Percentiles rank a stretch among this genome's conserved stretches.
These are phyloP conservation scores for Hippophae rhamnoides DNA, from an alignment of 306 rosid species.

Conservation along the genomic window DNA sequence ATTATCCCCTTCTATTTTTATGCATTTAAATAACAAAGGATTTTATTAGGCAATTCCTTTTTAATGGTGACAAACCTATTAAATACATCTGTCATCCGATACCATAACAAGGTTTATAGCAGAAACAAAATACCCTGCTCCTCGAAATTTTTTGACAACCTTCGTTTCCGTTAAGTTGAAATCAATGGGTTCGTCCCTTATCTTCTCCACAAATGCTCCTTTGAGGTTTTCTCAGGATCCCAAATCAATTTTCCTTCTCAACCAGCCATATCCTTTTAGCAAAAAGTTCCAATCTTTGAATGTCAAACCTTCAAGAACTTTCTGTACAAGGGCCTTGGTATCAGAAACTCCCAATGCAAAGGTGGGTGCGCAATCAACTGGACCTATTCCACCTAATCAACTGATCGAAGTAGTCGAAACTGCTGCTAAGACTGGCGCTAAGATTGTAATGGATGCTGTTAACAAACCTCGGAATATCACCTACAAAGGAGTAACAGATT, in stretches of 20 bases:
- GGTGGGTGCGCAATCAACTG: constrained; percentile 59
- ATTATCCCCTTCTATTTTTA: too few relatives aligned
- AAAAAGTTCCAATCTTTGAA: constrained; percentile 16
- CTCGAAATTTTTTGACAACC: too few relatives aligned
- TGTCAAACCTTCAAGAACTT: constrained; percentile 22
- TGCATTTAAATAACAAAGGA: too few relatives aligned
- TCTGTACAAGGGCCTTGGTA: constrained; percentile 34
- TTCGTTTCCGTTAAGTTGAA: not conserved
- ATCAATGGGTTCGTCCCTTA: constrained; percentile 29
- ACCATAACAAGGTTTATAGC: too few relatives aligned
- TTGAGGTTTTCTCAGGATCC: constrained; percentile 22
- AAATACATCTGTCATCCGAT: too few relatives aligned
- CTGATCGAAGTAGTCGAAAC: constrained; percentile 67
- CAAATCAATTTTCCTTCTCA: constrained; percentile 19
- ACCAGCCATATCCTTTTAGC: constrained; percentile 8
- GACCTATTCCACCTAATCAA: constrained; percentile 47
- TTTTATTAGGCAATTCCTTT: too few relatives aligned
- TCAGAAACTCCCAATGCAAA: constrained; percentile 41
- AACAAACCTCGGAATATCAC: constrained; percentile 75
- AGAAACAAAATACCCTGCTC: too few relatives aligned
- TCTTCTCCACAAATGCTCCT: constrained; percentile 36
- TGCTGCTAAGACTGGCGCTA: constrained; percentile 91
- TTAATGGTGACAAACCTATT: too few relatives aligned
- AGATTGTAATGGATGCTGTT: constrained; percentile 98
- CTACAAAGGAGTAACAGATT: constrained; percentile 85